Evolutionary conservation across 73 alveolate species (phyloP).

Genomic region (Tetrahymena elliotti): DNA sequence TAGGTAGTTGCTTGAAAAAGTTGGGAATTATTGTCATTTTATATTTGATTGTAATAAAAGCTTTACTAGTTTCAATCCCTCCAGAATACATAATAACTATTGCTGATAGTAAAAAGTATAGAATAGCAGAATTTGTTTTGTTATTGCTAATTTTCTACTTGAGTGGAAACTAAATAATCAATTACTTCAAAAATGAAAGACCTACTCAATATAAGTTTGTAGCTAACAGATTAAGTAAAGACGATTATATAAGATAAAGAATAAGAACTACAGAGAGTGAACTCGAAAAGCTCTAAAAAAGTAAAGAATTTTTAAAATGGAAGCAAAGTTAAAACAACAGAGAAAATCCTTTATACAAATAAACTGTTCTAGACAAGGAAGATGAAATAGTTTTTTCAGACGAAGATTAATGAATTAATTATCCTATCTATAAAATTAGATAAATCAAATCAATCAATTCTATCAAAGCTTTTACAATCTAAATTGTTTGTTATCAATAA

Average conservation of each 20-base stretch:
- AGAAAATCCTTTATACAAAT: not conserved
- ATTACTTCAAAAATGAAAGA: not conserved
- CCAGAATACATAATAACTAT: not conserved
- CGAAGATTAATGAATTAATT: not conserved
- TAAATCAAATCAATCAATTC: no score
- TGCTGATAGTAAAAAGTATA: not conserved
- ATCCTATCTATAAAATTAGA: not conserved
- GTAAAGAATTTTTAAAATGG: not conserved
- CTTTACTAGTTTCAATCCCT: not conserved
- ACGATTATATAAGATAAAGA: not conserved
- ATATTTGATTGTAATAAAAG: not conserved
- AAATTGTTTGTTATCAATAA: no score
- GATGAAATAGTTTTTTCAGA: not conserved
- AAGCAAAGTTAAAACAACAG: not conserved
- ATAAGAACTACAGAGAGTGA: not conserved
- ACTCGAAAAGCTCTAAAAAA: not conserved
- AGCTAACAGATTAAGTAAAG: not conserved
- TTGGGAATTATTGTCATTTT: not conserved
- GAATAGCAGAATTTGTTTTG: not conserved
- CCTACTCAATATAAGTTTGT: not conserved
- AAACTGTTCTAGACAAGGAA: not conserved
- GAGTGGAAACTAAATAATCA: not conserved
- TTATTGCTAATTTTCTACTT: not conserved
- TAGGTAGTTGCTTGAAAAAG: not conserved
- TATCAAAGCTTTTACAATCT: no score